Evolutionary conservation across 2,329 filamentous ascomycete genomes (phyloP), one percentile per base, ranked within the genome.

Genomic region (Dothistroma pini): DNA sequence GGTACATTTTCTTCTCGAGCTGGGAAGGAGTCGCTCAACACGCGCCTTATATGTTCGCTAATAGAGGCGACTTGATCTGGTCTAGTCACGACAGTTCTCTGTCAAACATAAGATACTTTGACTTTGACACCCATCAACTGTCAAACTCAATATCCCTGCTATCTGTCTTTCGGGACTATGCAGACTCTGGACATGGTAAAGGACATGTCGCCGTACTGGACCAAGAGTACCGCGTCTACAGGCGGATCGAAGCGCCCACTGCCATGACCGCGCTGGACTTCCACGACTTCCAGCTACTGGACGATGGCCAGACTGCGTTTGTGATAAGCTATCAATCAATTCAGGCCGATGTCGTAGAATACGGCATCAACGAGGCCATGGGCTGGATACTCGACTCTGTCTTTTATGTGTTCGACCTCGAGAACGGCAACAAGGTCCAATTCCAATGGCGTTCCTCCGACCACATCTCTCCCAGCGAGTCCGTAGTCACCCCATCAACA

Each of bases 361-460:
- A 34, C 21, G 41, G 54, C 11, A 54, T 57, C 38, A 14, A 22
- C 3, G 29, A 57, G 72, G 31, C 44, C 9, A 22, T 57, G 54
- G 59, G 59, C 16, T 57, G 54, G 54, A 8, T 57, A 6, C 38
- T 57, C 34, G 75, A 73, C 78, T 54, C 72, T 5, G 58, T 74
- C 1, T 76, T 80, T 58, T 76, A 78, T 56, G 78, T 80, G 65
- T 65, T 80, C 14, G 73, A 79, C 54, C 71, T 79, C 25, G 74
- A 74, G 50, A 77, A 74, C 0, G 50, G 16, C 16, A 72, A 74
- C 19, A 63, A 74, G 6, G 67, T 78, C 0, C 64, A 77, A 16
- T 80, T 79, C 63, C 68, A 77, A 64, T 81, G 79, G 79, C 74
- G 72, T 48, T 77, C 78, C 3, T 75, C 75, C 4, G 73, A 79